Conservation (phyloP, 2,329 filamentous ascomycete species). For the Fusarium sterilihyphosum region DNA sequence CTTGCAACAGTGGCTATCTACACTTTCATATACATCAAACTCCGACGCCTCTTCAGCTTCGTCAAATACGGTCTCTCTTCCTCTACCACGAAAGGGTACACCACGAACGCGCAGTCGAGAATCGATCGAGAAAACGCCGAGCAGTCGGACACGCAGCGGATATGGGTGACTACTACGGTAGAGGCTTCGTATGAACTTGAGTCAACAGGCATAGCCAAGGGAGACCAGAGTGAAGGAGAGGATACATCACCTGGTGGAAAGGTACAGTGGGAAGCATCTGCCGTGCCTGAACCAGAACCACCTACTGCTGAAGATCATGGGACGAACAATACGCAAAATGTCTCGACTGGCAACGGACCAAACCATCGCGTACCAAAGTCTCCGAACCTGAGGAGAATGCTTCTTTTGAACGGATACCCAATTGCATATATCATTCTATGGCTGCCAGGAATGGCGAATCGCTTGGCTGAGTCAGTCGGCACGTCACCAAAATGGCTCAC, state of each 20-base stretch:
- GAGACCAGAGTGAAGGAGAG: neutral
- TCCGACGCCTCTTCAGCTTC: neutral
- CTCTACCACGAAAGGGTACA: neutral
- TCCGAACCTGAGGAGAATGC: neutral
- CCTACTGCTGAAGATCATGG: neutral
- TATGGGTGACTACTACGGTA: neutral
- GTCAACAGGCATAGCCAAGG: neutral
- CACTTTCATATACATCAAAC: neutral
- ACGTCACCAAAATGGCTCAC: neutral
- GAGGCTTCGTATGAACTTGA: neutral
- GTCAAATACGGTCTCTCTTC: neutral
- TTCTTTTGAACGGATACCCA: neutral
- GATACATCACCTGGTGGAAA: neutral
- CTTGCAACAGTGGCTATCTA: neutral
- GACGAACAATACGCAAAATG: neutral
- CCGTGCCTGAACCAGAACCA: neutral
- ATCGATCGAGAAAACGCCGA: neutral
- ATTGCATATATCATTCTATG: neutral
- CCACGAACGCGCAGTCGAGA: neutral
- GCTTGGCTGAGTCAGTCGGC: neutral
- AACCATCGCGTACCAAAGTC: neutral
- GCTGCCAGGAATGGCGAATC: neutral
- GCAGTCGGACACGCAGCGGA: neutral
- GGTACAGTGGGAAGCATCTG: neutral
- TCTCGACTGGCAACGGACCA: neutral